Evolutionary conservation across 2,329 filamentous ascomycete species (phyloP), one percentile per base, ranked within the genome.

Genomic region (Aureobasidium vineae): DNA sequence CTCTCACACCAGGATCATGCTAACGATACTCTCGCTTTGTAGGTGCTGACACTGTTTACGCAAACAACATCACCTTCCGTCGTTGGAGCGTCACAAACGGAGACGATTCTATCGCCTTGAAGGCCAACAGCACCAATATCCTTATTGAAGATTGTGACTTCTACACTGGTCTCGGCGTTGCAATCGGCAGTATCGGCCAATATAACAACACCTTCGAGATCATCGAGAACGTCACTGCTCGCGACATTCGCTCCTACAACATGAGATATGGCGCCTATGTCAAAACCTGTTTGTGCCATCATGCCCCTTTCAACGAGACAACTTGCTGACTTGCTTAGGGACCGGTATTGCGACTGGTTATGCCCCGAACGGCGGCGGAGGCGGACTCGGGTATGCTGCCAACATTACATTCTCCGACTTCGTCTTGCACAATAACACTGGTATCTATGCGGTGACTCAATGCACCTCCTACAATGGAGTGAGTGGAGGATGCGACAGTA

Each of bases 171-270:
- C 77, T 80, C 3, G 83, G 84, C 2, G 75, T 86, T n/a, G 83
- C 85, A 1, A 79, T 88, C 21, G 85, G 85, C 2, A 84, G 80
- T 31, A 83, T 87, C 49, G 84, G 83, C 0, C 85, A 86, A 73
- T 86, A 84, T 68, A 75, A 79, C 0, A 79, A 75, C 13, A 68
- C 72, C 2, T 81, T 77, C 66, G 83, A 86, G 69, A 79, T 77
- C 13, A 77, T 87, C 16, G 78, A 84, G 70, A 79, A 81, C 65
- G 76, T 86, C 40, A 77, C 75, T 7, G 83, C 78, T 0, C 75
- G 77, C 10, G 83, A 85, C 69, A 78, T 85, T 36, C 76, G 75
- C 3, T 80, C 80, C 60, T 70, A 77, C 63, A 78, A 82, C 68
- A 84, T 81, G 7, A 70, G 78, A 1, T 80, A 84, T 68, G 81